These are phyloP conservation scores for Bipolaris oryzae DNA, from an alignment of 2,329 filamentous ascomycete species.

Conservation along the genomic window DNA sequence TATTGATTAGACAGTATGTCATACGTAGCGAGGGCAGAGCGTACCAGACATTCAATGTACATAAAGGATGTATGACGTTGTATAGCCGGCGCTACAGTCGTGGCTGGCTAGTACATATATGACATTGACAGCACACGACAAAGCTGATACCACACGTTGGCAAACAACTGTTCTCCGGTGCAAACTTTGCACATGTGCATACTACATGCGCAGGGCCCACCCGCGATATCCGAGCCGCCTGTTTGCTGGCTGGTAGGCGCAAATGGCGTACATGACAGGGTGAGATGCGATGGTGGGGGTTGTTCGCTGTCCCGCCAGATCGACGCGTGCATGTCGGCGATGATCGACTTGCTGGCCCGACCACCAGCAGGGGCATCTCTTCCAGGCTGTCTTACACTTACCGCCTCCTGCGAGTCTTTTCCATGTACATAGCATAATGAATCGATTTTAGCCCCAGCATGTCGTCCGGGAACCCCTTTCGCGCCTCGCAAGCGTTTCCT, in stretches of 20 bases:
- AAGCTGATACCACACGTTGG: conserved; percentile 1
- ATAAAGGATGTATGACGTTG: not conserved
- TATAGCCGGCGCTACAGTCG: not conserved
- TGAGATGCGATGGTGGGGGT: conserved; percentile 26
- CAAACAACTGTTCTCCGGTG: not conserved
- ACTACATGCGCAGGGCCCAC: not conserved
- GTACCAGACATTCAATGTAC: not conserved
- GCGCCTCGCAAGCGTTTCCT: conserved; percentile 39
- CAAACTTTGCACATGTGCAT: not conserved
- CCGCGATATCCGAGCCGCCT: not conserved
- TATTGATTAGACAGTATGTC: conserved; percentile 55
- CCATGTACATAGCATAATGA: conserved; percentile 49
- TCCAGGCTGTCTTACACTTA: conserved; percentile 21
- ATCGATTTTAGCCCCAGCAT: conserved; percentile 47
- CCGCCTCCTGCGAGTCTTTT: conserved; percentile 30
- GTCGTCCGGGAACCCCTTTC: conserved; percentile 50
- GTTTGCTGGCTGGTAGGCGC: conserved; percentile 4
- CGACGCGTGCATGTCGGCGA: conserved; percentile 26
- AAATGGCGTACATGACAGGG: conserved; percentile 3
- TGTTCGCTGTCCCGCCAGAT: conserved; percentile 31
- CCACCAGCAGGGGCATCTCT: conserved; percentile 31
- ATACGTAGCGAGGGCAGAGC: not conserved
- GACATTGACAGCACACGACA: not conserved
- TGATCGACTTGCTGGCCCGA: conserved; percentile 20
- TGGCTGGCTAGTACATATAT: not conserved